Conservation (phyloP, 805 yeast genomes). For the Myxozyma sirexii region DNA sequence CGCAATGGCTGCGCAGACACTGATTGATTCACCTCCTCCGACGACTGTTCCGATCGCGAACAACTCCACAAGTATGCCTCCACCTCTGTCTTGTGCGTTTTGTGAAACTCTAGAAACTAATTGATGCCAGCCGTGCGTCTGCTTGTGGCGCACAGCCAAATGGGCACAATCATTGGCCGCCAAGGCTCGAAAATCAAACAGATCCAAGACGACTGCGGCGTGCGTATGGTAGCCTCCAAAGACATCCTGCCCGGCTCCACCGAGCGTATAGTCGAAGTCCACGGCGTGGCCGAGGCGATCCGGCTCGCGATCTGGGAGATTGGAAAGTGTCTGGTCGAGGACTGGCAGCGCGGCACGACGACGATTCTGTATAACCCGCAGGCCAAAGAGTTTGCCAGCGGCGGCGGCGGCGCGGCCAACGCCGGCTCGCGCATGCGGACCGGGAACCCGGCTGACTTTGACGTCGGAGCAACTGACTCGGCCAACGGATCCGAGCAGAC, state of each 20-base stretch:
- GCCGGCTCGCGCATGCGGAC: constrained; percentile 18
- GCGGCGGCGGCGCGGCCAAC: constrained; percentile 2
- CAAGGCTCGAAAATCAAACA: constrained; percentile 79
- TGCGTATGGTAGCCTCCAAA: constrained; percentile 85
- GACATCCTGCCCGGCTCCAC: constrained; percentile 78
- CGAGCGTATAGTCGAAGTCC: constrained; percentile 84
- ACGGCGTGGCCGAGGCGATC: constrained; percentile 71
- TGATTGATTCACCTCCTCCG: constrained; percentile 61
- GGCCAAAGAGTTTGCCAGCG: constrained; percentile 7
- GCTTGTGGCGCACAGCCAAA: constrained; percentile 77
- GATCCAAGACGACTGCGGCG: constrained; percentile 66
- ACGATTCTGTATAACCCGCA: constrained; percentile 65
- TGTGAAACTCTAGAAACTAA: neutral
- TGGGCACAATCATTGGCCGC: constrained; percentile 87
- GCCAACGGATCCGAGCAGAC: constrained; percentile 35
- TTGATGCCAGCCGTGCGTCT: constrained; percentile 61
- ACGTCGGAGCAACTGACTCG: neutral
- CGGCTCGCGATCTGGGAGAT: constrained; percentile 59
- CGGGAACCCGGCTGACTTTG: constrained; percentile 32
- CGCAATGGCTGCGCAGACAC: constrained; percentile 67
- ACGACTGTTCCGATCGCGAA: constrained; percentile 44
- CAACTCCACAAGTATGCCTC: constrained; percentile 11
- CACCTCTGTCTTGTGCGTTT: neutral
- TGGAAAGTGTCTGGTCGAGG: constrained; percentile 73
- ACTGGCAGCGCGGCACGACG: constrained; percentile 66